Conservation (phyloP, 495 filamentous ascomycete species). For the Immersiella caudata region DNA sequence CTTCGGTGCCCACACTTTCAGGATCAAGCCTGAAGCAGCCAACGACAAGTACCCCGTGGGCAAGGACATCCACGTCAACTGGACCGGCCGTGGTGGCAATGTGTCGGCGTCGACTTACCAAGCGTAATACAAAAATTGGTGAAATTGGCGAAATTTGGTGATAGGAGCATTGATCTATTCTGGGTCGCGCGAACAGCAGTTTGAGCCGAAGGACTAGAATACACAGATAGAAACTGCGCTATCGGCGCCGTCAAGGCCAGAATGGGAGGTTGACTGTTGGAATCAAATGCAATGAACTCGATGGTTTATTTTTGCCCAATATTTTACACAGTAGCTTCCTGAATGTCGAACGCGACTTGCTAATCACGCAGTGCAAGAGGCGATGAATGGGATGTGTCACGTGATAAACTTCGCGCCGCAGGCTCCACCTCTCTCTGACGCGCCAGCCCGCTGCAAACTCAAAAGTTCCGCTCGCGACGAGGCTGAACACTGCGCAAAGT, state of each 20-base stretch:
- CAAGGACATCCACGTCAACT: conserved; percentile 98
- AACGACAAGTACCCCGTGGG: conserved; percentile 81
- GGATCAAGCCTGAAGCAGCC: conserved; percentile 89
- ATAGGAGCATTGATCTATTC: conserved; percentile 16
- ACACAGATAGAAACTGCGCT: conserved; percentile 25
- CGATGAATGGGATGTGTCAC: background rate
- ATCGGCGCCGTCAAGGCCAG: conserved; percentile 3
- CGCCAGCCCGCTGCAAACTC: conserved; percentile 26
- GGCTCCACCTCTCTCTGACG: background rate
- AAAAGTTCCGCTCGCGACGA: conserved; percentile 26
- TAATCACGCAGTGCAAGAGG: too few relatives aligned
- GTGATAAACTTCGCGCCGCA: background rate
- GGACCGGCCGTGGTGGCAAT: conserved; percentile 96
- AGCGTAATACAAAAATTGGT: conserved; percentile 62
- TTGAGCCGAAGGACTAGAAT: conserved; percentile 14
- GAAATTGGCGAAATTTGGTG: conserved; percentile 15
- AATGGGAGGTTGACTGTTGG: conserved; percentile 4
- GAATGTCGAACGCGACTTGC: too few relatives aligned
- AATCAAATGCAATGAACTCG: background rate
- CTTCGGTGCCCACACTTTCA: conserved; percentile 98
- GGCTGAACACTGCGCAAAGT: background rate
- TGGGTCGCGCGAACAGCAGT: background rate
- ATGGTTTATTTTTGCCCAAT: too few relatives aligned
- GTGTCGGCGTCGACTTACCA: conserved; percentile 96
- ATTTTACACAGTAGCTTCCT: too few relatives aligned